A percentile compares a stretch with the other conserved stretches of the same genome.
Evolutionary conservation across 2,329 filamentous ascomycete species (phyloP).

Genomic region (Uncinocarpus reesii): DNA sequence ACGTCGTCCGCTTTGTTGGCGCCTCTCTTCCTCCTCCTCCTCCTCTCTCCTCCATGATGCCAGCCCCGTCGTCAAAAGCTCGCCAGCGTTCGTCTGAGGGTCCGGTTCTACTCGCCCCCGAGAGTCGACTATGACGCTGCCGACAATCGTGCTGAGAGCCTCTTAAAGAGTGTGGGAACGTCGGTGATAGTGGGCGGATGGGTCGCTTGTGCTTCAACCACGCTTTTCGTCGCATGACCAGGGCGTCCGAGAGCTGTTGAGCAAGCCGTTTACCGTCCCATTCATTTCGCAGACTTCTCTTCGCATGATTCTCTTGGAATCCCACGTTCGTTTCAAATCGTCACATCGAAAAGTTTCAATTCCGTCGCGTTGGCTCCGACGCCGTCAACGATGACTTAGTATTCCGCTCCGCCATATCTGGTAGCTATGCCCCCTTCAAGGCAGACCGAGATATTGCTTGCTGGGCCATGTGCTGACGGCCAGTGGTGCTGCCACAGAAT

Average conservation of each 20-base stretch:
- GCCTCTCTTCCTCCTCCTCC: not conserved
- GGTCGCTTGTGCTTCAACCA: not conserved
- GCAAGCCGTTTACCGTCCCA: too few species aligned
- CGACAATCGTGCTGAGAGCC: not conserved
- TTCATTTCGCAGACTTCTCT: too few species aligned
- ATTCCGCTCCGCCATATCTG: not conserved
- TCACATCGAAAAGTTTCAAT: not conserved
- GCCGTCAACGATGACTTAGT: conserved; percentile 3
- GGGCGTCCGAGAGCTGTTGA: conserved; percentile 9
- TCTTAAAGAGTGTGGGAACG: not conserved
- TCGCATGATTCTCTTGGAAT: too few species aligned
- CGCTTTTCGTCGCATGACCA: not conserved
- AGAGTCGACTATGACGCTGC: conserved; percentile 5
- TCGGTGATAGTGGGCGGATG: too few species aligned
- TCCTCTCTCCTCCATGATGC: not conserved
- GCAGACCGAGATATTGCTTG: not conserved
- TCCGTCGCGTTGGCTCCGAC: not conserved
- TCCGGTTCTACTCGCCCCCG: not conserved
- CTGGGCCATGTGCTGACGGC: conserved; percentile 8
- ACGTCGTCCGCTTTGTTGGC: not conserved
- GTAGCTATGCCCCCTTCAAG: not conserved
- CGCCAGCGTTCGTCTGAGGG: not conserved
- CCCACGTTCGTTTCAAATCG: not conserved
- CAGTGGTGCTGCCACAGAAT: conserved; percentile 1
- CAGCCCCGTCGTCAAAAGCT: not conserved